Percentiles rank a stretch among this genome's conserved stretches.
These are phyloP conservation scores for Coleophoma eucalyptorum DNA, from an alignment of 2,329 filamentous ascomycete species.

Conservation along the genomic window DNA sequence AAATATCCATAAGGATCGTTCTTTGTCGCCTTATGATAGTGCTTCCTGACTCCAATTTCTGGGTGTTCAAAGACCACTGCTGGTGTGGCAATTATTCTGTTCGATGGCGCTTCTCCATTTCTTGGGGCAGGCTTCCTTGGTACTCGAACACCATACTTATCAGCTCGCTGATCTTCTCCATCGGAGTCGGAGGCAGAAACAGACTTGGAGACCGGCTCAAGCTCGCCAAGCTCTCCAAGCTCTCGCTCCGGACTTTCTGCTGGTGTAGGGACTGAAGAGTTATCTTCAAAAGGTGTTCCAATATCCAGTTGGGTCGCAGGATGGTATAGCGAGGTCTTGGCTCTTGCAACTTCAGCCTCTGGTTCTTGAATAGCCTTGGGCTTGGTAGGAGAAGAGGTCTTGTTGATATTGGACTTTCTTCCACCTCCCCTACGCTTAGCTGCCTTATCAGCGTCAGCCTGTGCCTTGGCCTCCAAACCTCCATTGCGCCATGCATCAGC, in stretches of 20 bases:
- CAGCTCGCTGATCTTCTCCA: constrained; percentile 17
- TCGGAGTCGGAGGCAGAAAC: constrained; percentile 10
- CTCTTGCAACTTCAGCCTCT: constrained; percentile 6
- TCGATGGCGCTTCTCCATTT: constrained; percentile 18
- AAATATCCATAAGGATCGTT: constrained; percentile 17
- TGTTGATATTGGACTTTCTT: constrained; percentile 4
- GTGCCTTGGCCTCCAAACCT: constrained; percentile 2
- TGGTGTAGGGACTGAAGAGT: constrained; percentile 15
- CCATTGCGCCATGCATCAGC: constrained; percentile 3
- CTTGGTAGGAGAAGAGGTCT: constrained; percentile 5
- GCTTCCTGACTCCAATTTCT: constrained; percentile 26
- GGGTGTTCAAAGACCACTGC: constrained; percentile 20
- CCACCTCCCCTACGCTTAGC: constrained; percentile 2
- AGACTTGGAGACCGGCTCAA: background rate
- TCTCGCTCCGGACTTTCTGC: constrained; percentile 14
- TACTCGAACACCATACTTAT: constrained; percentile 23
- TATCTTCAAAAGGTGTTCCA: constrained; percentile 6
- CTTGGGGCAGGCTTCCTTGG: constrained; percentile 19
- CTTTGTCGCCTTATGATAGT: constrained; percentile 15
- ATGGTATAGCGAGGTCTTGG: constrained; percentile 11
- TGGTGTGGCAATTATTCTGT: constrained; percentile 17
- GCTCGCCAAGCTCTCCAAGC: constrained; percentile 3
- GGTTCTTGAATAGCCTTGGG: constrained; percentile 1
- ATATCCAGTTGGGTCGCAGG: constrained; percentile 4
- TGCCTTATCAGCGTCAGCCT: constrained; percentile 5